These are phyloP conservation scores for Venturia carpophila DNA, from an alignment of 2,329 filamentous ascomycete genomes.

Conservation along the genomic window DNA sequence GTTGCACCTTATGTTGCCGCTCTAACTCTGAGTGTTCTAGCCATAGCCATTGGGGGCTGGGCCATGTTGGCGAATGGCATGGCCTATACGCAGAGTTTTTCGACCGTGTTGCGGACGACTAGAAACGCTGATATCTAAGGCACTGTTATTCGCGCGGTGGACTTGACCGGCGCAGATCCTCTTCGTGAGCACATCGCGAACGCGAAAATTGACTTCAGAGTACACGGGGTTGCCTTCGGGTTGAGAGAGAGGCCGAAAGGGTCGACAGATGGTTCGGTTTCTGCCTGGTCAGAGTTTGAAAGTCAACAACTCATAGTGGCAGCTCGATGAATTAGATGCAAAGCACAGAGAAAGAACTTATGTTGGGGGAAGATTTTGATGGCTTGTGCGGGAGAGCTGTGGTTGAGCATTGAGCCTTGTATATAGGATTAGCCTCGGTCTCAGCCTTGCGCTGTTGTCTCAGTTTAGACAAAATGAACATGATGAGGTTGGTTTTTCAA, in stretches of 20 bases:
- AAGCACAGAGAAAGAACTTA: too few species aligned
- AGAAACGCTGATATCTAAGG: conserved; percentile 1
- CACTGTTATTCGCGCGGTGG: background rate
- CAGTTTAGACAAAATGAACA: background rate
- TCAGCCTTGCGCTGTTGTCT: background rate
- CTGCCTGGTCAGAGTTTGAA: background rate
- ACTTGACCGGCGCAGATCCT: conserved; percentile 1
- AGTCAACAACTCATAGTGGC: background rate
- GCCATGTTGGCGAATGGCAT: conserved; percentile 11
- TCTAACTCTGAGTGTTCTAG: background rate
- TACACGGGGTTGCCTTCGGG: background rate
- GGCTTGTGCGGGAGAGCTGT: background rate
- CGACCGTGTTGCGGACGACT: conserved; percentile 11
- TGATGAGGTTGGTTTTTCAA: background rate
- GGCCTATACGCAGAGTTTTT: conserved; percentile 10
- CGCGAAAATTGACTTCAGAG: conserved; percentile 3
- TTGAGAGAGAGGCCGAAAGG: conserved; percentile 8
- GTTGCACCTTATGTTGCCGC: conserved; percentile 1
- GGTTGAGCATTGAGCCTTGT: background rate
- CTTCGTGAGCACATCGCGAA: background rate
- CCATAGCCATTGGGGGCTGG: background rate
- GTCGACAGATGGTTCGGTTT: background rate
- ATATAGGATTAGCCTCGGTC: background rate
- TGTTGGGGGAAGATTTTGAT: background rate
- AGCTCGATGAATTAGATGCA: background rate